Conservation (phyloP, 2,329 filamentous ascomycete species). For the Sarocladium kiliense region DNA sequence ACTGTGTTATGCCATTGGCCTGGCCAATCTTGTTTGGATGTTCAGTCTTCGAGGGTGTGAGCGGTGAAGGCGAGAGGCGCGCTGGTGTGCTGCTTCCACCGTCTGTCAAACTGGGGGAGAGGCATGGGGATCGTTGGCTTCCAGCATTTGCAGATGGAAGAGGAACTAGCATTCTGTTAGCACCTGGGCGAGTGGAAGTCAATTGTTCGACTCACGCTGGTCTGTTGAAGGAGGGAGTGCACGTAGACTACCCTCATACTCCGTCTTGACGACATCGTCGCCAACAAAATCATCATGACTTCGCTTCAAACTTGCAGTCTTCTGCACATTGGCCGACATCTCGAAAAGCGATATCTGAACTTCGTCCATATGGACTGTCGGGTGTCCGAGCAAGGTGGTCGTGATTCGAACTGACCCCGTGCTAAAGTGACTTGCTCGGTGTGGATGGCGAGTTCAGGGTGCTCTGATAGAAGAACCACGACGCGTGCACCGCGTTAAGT, state of each 20-base stretch:
- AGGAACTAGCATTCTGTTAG: constrained; percentile 18
- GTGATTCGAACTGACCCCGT: constrained; percentile 8
- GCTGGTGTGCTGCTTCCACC: constrained; percentile 34
- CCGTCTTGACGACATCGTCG: constrained; percentile 24
- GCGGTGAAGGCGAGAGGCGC: constrained; percentile 29
- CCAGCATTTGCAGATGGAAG: constrained; percentile 17
- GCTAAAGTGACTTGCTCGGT: background rate
- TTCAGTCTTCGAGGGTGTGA: constrained; percentile 18
- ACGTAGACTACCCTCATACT: constrained; percentile 11
- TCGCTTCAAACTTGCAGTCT: constrained; percentile 41
- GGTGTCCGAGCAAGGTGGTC: background rate
- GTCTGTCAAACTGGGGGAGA: constrained; percentile 35
- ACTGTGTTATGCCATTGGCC: background rate
- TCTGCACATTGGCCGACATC: constrained; percentile 43
- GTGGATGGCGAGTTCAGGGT: constrained; percentile 10
- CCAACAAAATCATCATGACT: constrained; percentile 40
- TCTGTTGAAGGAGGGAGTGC: background rate
- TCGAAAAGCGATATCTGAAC: constrained; percentile 41
- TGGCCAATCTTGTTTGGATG: constrained; percentile 7
- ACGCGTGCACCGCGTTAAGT: constrained; percentile 11
- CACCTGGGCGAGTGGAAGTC: too few species aligned
- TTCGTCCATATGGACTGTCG: background rate
- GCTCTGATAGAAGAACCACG: constrained; percentile 6
- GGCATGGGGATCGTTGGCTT: constrained; percentile 22
- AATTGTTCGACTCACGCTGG: background rate